These are phyloP conservation scores for Pichia thaimueangensis DNA, from an alignment of 805 yeast genomes.

Conservation along the genomic window DNA sequence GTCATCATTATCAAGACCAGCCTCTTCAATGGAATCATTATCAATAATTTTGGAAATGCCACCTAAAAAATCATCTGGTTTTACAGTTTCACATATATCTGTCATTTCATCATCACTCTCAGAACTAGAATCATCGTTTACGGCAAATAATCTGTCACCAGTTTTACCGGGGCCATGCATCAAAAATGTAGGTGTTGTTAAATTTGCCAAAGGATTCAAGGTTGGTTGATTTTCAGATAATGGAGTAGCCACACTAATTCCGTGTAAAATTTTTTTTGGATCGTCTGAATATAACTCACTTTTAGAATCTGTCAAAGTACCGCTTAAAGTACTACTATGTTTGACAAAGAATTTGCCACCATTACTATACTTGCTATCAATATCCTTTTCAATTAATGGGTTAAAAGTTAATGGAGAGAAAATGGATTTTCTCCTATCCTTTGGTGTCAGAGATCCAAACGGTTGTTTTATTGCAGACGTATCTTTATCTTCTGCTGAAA, in stretches of 20 bases:
- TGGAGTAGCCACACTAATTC: not conserved
- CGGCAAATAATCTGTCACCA: slow-evolving; percentile 7
- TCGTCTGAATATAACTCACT: not conserved
- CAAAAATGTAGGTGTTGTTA: slow-evolving; percentile 22
- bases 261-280: no score
- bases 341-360: slow-evolving; percentile 86
- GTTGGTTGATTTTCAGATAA: not conserved
- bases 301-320: not conserved
- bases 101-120: slow-evolving; percentile 24
- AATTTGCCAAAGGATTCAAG: not conserved
- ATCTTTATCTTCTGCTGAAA: slow-evolving; percentile 10
- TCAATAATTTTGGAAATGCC: slow-evolving; percentile 4
- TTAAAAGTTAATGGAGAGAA: slow-evolving; percentile 81
- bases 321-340: not conserved
- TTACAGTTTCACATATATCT: not conserved
- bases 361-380: slow-evolving; percentile 78
- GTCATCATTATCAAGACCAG: slow-evolving; percentile 11
- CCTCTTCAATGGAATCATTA: slow-evolving; percentile 14
- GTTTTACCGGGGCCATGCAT: slow-evolving; percentile 10
- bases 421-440: slow-evolving; percentile 44
- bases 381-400: slow-evolving; percentile 65
- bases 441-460: slow-evolving; percentile 28
- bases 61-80: not conserved
- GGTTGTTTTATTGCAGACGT: not conserved
- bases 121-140: slow-evolving; percentile 20